phyloP scores from a whole-genome alignment of 129 eudicot genomes.

The Escallonia herrerae region DNA sequence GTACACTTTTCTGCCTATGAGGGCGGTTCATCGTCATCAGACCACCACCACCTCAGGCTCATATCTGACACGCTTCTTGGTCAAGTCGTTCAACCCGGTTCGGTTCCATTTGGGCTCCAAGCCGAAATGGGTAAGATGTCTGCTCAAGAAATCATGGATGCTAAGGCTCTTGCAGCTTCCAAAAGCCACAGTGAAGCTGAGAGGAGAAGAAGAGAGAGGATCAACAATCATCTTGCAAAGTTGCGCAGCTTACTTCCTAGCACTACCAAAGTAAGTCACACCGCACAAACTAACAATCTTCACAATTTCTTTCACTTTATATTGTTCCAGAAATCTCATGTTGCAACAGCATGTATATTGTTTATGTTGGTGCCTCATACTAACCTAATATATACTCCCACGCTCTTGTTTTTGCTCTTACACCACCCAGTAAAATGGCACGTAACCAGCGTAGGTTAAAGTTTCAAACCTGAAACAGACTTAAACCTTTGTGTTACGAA shows the following conservation, averaged over 20 bases:
- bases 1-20: conserved; percentile 50
- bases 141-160: conserved; percentile 97
- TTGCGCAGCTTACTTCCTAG: conserved; percentile 79
- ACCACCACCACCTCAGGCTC: conserved; percentile 46
- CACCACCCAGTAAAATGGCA: too few relatives aligned
- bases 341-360: too few relatives aligned
- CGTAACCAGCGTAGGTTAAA: too few relatives aligned
- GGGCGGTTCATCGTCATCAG: conserved; percentile 37
- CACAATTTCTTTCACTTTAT: conserved; percentile 1
- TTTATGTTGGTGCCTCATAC: too few relatives aligned
- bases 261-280: conserved; percentile 79
- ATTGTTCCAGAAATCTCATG: not conserved
- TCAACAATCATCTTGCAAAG: conserved; percentile 84
- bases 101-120: conserved; percentile 74
- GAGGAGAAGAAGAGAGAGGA: conserved; percentile 84
- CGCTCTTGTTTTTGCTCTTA: too few relatives aligned
- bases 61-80: conserved; percentile 42
- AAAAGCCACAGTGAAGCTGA: conserved; percentile 97
- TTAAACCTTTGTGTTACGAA: too few relatives aligned
- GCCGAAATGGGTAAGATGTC: conserved; percentile 72
- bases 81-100: conserved; percentile 54
- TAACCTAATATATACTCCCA: too few relatives aligned
- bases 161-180: conserved; percentile 94
- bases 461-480: too few relatives aligned
- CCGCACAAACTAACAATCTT: conserved; percentile 10